These are phyloP conservation scores for Oryza glaberrima DNA, from an alignment of 176 grass and related monocot species.

Conservation along the genomic window DNA sequence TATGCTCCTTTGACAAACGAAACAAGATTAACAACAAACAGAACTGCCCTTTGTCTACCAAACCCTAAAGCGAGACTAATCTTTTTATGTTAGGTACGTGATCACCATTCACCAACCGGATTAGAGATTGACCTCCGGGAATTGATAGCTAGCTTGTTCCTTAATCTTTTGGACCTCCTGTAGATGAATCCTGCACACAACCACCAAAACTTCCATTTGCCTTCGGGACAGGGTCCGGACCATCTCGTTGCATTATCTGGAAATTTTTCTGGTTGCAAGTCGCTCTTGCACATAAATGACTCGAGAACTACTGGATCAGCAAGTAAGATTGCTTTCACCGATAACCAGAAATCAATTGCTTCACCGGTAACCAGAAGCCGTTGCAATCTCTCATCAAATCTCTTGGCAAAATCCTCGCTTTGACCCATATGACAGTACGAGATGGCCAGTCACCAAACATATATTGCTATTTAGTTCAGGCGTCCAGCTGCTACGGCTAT, in stretches of 20 bases:
- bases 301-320: not conserved
- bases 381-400: slow-evolving; percentile 12
- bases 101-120: slow-evolving; percentile 39
- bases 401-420: slow-evolving; percentile 1
- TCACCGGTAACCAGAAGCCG: not conserved
- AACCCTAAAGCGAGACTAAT: slow-evolving; percentile 31
- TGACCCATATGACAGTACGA: not conserved
- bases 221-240: slow-evolving; percentile 3
- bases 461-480: not conserved
- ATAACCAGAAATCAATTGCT: not conserved
- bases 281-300: not conserved
- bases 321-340: not conserved
- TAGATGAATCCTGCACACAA: not conserved
- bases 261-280: not conserved
- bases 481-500: not conserved
- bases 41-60: slow-evolving; percentile 24
- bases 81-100: slow-evolving; percentile 38
- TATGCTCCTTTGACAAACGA: slow-evolving; percentile 27
- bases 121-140: not conserved
- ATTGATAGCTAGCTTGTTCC: slow-evolving; percentile 20
- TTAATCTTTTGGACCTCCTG: not conserved
- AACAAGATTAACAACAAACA: slow-evolving; percentile 31
- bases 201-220: not conserved
- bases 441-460: slow-evolving; percentile 9
- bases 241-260: not conserved